Percentiles rank a stretch among this genome's conserved stretches.
Conservation (phyloP, 306 rosid genomes). For the Datisca glomerata region DNA sequence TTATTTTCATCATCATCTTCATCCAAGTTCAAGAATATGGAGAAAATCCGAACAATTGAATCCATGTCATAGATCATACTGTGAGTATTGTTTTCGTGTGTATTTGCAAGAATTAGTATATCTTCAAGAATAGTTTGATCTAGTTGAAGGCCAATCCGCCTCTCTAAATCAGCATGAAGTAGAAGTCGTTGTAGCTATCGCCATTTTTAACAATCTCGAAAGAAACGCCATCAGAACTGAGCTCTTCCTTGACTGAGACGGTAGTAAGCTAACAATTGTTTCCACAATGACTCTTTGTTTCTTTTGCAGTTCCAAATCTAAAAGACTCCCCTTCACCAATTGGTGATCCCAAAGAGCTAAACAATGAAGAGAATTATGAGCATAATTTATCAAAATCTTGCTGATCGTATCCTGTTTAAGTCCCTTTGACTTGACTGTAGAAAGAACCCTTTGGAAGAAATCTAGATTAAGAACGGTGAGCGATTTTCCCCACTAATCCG, state of each 20-base stretch:
- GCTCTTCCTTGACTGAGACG: constrained; percentile 86
- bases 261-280: constrained; percentile 65
- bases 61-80: constrained; percentile 65
- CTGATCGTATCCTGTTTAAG: constrained; percentile 85
- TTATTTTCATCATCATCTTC: constrained; percentile 79
- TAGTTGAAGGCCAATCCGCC: constrained; percentile 82
- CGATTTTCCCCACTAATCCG: constrained; percentile 93
- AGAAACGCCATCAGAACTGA: constrained; percentile 92
- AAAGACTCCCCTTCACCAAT: constrained; percentile 42
- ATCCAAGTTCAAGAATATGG: constrained; percentile 74
- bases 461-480: constrained; percentile 60
- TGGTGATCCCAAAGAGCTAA: constrained; percentile 46
- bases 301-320: constrained; percentile 61
- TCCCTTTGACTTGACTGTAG: constrained; percentile 80
- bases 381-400: constrained; percentile 77
- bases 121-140: constrained; percentile 98
- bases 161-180: constrained; percentile 71
- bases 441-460: constrained; percentile 66
- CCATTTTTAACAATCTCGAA: constrained; percentile 80
- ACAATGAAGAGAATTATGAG: constrained; percentile 78
- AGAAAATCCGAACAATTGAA: constrained; percentile 70
- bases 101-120: constrained; percentile 61
- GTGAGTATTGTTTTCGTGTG: constrained; percentile 47
- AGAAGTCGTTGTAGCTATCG: constrained; percentile 70
- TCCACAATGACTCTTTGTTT: constrained; percentile 83